phyloP scores from a whole-genome alignment of 2,329 filamentous ascomycete species.

The Cladosporium colombiae region DNA sequence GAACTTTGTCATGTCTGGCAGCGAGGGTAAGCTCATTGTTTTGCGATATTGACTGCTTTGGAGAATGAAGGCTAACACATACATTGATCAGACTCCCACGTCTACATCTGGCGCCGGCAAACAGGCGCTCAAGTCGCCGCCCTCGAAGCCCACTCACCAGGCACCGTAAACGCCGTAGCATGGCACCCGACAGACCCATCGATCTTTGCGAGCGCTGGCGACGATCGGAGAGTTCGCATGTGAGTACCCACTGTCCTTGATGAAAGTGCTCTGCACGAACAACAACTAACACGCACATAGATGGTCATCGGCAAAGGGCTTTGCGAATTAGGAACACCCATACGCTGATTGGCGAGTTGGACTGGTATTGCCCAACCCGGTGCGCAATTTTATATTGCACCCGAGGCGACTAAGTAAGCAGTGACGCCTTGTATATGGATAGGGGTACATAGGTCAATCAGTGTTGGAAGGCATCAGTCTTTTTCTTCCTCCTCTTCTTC shows the following conservation, averaged over 20 bases:
- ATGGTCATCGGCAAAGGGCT: conserved; percentile 2
- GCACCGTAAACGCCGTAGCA: conserved; percentile 80
- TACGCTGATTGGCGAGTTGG: neutral
- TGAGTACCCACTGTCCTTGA: conserved; percentile 49
- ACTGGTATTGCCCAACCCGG: neutral
- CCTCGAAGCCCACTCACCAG: conserved; percentile 70
- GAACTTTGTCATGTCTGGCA: conserved; percentile 88
- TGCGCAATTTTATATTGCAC: neutral
- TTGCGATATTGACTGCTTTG: neutral
- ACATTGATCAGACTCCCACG: conserved; percentile 56
- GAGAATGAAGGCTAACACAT: neutral
- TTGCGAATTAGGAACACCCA: neutral
- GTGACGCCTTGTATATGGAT: neutral
- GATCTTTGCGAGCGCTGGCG: conserved; percentile 88
- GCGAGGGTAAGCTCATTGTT: conserved; percentile 64
- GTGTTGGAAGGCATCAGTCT: neutral
- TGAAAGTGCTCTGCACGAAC: too few species aligned
- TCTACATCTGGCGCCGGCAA: conserved; percentile 90
- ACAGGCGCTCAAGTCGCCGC: conserved; percentile 75
- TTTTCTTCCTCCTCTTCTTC: neutral
- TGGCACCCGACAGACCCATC: conserved; percentile 85
- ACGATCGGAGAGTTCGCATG: conserved; percentile 84
- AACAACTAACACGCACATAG: neutral
- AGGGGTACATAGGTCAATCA: neutral
- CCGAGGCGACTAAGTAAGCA: neutral